A percentile compares a stretch with the other conserved stretches of the same genome.
phyloP scores from a whole-genome alignment of 2,329 filamentous ascomycete species.

The Fusarium napiforme region DNA sequence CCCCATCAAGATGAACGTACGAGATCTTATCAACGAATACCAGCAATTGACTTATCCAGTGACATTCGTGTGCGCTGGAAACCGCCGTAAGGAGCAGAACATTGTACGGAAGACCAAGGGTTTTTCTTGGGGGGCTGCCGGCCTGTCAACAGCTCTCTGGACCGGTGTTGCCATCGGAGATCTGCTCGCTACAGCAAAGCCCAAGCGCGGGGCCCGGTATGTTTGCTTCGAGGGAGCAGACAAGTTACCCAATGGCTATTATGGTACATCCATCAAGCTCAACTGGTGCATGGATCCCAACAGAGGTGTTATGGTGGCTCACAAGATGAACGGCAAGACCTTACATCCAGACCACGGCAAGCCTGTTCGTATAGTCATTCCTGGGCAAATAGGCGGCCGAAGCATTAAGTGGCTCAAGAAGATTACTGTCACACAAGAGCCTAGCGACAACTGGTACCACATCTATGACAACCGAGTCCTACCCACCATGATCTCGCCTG shows the following conservation, averaged over 20 bases:
- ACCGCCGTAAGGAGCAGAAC: constrained; percentile 93
- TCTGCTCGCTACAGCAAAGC: constrained; percentile 74
- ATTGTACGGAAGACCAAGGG: constrained; percentile 90
- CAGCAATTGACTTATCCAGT: constrained; percentile 87
- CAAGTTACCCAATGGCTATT: constrained; percentile 86
- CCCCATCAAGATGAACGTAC: constrained; percentile 77
- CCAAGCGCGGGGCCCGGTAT: constrained; percentile 77
- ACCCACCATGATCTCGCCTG: constrained; percentile 86
- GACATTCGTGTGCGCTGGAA: constrained; percentile 91
- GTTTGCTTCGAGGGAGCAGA: constrained; percentile 94
- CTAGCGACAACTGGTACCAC: constrained; percentile 95
- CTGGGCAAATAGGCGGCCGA: constrained; percentile 89
- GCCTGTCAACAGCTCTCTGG: constrained; percentile 87
- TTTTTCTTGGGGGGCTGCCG: constrained; percentile 92
- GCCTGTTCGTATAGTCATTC: constrained; percentile 83
- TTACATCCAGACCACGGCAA: constrained; percentile 87
- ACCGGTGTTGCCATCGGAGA: constrained; percentile 83
- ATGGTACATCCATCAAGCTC: constrained; percentile 87
- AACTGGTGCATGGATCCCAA: constrained; percentile 89
- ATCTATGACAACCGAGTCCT: constrained; percentile 93
- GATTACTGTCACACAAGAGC: constrained; percentile 79
- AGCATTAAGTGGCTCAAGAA: constrained; percentile 94
- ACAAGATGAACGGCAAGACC: constrained; percentile 89
- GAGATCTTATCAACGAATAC: constrained; percentile 77
- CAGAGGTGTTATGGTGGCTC: constrained; percentile 84